phyloP scores from a whole-genome alignment of 108 stramenopile genomes.

The Hondaea fermentalgiana region DNA sequence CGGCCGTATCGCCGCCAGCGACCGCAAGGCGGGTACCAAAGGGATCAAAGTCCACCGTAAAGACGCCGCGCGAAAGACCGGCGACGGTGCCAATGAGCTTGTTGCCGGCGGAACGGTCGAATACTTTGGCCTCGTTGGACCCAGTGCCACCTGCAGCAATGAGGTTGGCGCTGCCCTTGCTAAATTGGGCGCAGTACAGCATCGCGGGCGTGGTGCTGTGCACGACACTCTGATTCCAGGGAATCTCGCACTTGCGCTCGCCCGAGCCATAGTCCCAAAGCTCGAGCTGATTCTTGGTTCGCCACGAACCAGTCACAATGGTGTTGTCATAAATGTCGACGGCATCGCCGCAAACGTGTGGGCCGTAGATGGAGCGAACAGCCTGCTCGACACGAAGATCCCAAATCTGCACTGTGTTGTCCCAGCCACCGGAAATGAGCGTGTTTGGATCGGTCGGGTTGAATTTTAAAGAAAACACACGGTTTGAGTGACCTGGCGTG shows the following conservation, averaged over 20 bases:
- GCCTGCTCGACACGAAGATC: slow-evolving; percentile 38
- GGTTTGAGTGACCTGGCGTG: slow-evolving; percentile 47
- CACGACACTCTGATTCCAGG: slow-evolving; percentile 28
- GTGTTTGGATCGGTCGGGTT: slow-evolving; percentile 38
- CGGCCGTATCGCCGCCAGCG: slow-evolving; percentile 27
- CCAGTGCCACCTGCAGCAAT: slow-evolving; percentile 53
- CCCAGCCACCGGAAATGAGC: slow-evolving; percentile 48
- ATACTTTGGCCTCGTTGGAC: slow-evolving; percentile 56
- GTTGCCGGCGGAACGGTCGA: slow-evolving; percentile 39
- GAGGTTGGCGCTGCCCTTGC: slow-evolving; percentile 33
- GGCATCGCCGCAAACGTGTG: slow-evolving; percentile 51
- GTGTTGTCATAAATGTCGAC: slow-evolving; percentile 31
- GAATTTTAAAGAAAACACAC: slow-evolving; percentile 48
- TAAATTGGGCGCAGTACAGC: slow-evolving; percentile 56
- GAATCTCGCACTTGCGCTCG: slow-evolving; percentile 27
- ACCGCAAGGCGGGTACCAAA: slow-evolving; percentile 18
- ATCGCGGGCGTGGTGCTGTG: slow-evolving; percentile 30
- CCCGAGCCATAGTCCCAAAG: slow-evolving; percentile 51
- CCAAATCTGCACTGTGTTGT: slow-evolving; percentile 59
- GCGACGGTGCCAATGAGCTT: slow-evolving; percentile 46
- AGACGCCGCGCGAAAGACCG: slow-evolving; percentile 49
- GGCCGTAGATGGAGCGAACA: slow-evolving; percentile 47
- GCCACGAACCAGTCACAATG: slow-evolving; percentile 47
- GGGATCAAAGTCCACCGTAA: slow-evolving; percentile 49
- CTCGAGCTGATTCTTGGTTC: slow-evolving; percentile 43